Conservation (phyloP, 1,284 basidiomycete genomes). For the Ceratobasidium sp. region DNA sequence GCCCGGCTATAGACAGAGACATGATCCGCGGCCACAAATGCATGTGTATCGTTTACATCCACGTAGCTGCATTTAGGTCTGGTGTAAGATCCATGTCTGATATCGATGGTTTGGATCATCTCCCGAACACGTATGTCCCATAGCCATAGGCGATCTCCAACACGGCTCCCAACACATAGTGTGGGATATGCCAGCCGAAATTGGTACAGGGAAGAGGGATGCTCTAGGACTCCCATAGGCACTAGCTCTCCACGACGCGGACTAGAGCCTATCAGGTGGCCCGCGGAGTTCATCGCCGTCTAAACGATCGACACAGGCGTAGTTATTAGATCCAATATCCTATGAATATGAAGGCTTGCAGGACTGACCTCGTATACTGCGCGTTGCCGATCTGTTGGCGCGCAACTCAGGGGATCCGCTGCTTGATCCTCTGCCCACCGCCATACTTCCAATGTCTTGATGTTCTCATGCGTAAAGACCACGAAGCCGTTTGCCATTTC, state of each 20-base stretch:
- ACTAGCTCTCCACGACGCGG: background rate
- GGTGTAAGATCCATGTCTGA: background rate
- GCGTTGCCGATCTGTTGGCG: constrained; percentile 5
- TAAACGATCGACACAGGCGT: background rate
- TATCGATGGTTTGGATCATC: background rate
- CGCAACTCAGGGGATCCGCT: background rate
- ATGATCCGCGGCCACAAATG: background rate
- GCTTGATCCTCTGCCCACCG: constrained; percentile 13
- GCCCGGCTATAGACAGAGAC: constrained; percentile 9
- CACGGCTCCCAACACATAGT: background rate
- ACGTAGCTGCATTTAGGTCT: background rate
- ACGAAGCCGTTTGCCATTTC: constrained; percentile 22
- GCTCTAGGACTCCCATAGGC: background rate
- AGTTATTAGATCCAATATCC: background rate
- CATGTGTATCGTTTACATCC: constrained; percentile 13
- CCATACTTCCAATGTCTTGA: constrained; percentile 3
- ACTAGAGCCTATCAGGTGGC: background rate
- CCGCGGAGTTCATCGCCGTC: background rate
- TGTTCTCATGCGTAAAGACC: background rate
- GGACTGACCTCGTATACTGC: background rate
- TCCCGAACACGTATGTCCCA: background rate
- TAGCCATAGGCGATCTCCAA: background rate
- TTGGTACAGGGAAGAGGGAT: background rate
- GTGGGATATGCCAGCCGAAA: constrained; percentile 11
- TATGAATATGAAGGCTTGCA: too few relatives aligned